Evolutionary conservation across 2,329 filamentous ascomycete genomes (phyloP), one percentile per base, ranked within the genome.

Genomic region (Ophiocordyceps unilateralis): DNA sequence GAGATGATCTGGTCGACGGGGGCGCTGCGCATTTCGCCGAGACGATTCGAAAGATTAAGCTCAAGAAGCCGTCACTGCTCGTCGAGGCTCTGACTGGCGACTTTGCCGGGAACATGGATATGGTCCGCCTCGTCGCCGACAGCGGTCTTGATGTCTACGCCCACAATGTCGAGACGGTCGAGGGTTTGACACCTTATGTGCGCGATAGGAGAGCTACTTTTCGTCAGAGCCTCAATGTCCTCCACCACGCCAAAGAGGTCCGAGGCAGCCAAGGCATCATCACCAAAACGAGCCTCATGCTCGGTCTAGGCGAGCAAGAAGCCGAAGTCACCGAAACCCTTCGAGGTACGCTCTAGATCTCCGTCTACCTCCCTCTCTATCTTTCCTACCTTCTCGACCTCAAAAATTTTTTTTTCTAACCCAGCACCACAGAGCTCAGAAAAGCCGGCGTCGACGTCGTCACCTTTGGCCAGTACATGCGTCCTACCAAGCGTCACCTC

Each of bases 391-490:
- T n/a, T 24, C 10, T 11, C 11, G 5, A 23, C n/a, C 21, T 10
- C 19, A 17, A 23, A 11, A 14, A 14, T 20, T 21, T n/a, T 15
- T 10, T 17, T n/a, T 17, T 15, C 45, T 44, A 46, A 19, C 23
- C 8, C 10, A 7, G 20, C 5, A 17, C 11, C 15, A 3, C 50
- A 76, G 84, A 93, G 59, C 72, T 98, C 12, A 76, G 91, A 45
- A 79, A 79, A 50, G 74, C 78, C 45, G 69, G 83, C 46, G 88
- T 95, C 39, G 91, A 98, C 53, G 86, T 98, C 12, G 87, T 98
- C 45, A 98, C 91, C 0, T 98, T 98, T 52, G 91, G 91, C n/a
- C 91, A 98, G 68, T 98, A 98, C 68, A 98, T 98, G 91, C 84
- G 89, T 11, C 91, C 91, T 2, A 98, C 91, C 5, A 98, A 96